Evolutionary conservation across 2,329 filamentous ascomycete genomes (phyloP).

Genomic region (Coniochaeta ligniaria): DNA sequence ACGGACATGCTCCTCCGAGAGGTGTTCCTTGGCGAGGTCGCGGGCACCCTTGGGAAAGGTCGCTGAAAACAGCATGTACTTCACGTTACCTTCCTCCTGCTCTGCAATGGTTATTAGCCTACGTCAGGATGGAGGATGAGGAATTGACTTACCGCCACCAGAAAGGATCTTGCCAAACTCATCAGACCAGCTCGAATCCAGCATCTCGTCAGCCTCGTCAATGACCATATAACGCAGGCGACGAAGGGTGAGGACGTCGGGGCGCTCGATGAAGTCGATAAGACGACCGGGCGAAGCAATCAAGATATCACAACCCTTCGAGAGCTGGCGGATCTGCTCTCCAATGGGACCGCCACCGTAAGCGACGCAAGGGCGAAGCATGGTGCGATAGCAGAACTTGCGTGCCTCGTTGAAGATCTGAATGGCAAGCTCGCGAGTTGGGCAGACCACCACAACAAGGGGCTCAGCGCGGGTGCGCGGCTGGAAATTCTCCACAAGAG

Average conservation of each 20-base stretch:
- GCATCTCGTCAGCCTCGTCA: slow-evolving; percentile 93
- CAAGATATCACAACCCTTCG: slow-evolving; percentile 81
- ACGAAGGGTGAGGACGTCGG: slow-evolving; percentile 59
- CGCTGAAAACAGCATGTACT: slow-evolving; percentile 83
- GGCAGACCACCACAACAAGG: slow-evolving; percentile 75
- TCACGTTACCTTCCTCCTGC: slow-evolving; percentile 63
- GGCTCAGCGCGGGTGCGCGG: slow-evolving; percentile 68
- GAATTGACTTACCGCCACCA: slow-evolving; percentile 63
- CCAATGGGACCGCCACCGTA: slow-evolving; percentile 76
- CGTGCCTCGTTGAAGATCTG: slow-evolving; percentile 95
- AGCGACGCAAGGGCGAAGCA: slow-evolving; percentile 83
- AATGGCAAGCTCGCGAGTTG: slow-evolving; percentile 82
- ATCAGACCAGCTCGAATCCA: slow-evolving; percentile 70
- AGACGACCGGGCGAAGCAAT: slow-evolving; percentile 60
- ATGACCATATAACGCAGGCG: slow-evolving; percentile 78
- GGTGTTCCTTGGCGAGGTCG: slow-evolving; percentile 67
- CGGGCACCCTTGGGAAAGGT: slow-evolving; percentile 82
- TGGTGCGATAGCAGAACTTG: slow-evolving; percentile 87
- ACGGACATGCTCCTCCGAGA: slow-evolving; percentile 67
- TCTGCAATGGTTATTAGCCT: slow-evolving; percentile 39
- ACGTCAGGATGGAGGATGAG: slow-evolving; percentile 1
- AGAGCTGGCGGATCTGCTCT: slow-evolving; percentile 65
- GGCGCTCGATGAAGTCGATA: slow-evolving; percentile 71
- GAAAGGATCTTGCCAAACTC: slow-evolving; percentile 70
- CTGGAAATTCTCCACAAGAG: slow-evolving; percentile 41